Evolutionary conservation across 2,329 filamentous ascomycete genomes (phyloP).

Genomic region (Bertia moriformis): DNA sequence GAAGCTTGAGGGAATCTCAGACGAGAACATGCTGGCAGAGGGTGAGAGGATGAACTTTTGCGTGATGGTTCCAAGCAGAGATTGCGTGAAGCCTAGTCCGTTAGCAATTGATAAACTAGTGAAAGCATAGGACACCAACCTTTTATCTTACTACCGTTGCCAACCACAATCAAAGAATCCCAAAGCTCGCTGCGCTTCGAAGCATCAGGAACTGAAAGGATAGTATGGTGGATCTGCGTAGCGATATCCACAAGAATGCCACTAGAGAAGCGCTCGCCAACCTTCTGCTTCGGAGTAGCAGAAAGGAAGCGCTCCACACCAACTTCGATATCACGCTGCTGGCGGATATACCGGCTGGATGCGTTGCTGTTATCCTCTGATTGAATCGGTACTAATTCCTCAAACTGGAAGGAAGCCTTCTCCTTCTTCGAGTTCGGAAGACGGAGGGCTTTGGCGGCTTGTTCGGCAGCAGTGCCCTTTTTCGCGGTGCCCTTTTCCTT

Average conservation of each 20-base stretch:
- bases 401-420: conserved; percentile 44
- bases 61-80: conserved; percentile 37
- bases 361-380: conserved; percentile 25
- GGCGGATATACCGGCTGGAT: conserved; percentile 1
- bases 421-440: conserved; percentile 44
- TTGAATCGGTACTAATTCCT: conserved; percentile 39
- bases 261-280: conserved; percentile 15
- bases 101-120: neutral
- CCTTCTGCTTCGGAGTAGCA: conserved; percentile 22
- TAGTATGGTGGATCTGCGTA: conserved; percentile 42
- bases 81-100: conserved; percentile 42
- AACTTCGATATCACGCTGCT: conserved; percentile 39
- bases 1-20: conserved; percentile 50
- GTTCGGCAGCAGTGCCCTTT: conserved; percentile 28
- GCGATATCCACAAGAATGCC: conserved; percentile 45
- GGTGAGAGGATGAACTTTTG: conserved; percentile 50
- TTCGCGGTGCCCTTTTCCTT: conserved; percentile 42
- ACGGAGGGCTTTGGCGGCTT: conserved; percentile 28
- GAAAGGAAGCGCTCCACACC: conserved; percentile 46
- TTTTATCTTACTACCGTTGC: conserved; percentile 46
- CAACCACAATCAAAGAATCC: conserved; percentile 48
- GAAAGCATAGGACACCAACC: conserved; percentile 19
- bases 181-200: conserved; percentile 46
- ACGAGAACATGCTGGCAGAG: conserved; percentile 52
- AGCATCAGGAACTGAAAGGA: conserved; percentile 42